Evolutionary conservation across 2,329 filamentous ascomycete species (phyloP).

Genomic region (Colletotrichum nymphaeae): DNA sequence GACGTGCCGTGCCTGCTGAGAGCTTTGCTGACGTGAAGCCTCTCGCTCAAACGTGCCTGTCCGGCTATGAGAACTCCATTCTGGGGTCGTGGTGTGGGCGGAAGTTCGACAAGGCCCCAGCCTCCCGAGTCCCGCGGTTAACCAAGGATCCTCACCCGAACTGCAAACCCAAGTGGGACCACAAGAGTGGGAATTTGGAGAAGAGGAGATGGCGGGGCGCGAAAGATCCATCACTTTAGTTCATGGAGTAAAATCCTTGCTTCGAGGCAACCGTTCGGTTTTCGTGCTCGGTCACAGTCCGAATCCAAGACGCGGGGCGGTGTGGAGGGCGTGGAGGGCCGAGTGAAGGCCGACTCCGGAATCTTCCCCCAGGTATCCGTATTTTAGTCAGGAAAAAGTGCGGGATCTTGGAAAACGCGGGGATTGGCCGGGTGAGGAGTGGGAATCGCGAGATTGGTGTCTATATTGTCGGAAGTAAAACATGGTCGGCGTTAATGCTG

Average conservation of each 20-base stretch:
- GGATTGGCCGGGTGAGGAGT: background rate
- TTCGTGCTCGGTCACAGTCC: slow-evolving; percentile 31
- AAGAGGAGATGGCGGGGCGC: slow-evolving; percentile 10
- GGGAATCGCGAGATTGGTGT: background rate
- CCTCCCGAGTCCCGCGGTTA: background rate
- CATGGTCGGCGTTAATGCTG: background rate
- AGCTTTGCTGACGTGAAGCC: background rate
- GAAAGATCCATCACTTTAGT: background rate
- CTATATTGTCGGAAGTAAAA: background rate
- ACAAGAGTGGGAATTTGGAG: background rate
- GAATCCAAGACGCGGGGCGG: slow-evolving; percentile 1
- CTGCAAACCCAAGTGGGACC: background rate
- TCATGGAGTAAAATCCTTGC: background rate
- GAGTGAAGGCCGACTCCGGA: slow-evolving; percentile 8
- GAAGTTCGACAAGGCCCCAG: background rate
- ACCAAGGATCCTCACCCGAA: slow-evolving; percentile 5
- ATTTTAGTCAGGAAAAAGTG: background rate
- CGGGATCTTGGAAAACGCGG: slow-evolving; percentile 16
- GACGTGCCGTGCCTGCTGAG: background rate
- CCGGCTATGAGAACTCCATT: background rate
- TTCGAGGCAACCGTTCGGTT: background rate
- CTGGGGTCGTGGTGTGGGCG: background rate
- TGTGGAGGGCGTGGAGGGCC: background rate
- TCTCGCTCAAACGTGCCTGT: background rate
- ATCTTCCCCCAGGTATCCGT: slow-evolving; percentile 19